A percentile compares a stretch with the other conserved stretches of the same genome.
Evolutionary conservation across 1,284 basidiomycete species (phyloP).

Genomic region (Jaminaea rosea): DNA sequence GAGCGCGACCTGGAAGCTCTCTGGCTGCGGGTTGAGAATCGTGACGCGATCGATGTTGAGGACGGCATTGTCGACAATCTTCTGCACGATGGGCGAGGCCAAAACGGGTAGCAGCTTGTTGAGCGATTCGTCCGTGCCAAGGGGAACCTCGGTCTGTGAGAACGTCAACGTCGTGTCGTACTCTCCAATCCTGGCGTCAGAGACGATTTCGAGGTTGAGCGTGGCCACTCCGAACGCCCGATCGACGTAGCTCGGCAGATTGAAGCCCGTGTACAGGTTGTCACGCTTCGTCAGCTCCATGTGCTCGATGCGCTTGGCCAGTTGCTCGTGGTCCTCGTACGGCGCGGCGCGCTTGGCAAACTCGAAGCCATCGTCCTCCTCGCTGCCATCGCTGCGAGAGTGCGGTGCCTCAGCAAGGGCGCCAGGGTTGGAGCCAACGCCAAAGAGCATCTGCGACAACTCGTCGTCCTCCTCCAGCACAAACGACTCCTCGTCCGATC

Average conservation of each 20-base stretch:
- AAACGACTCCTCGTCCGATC: conserved; percentile 10
- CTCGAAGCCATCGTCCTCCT: conserved; percentile 3
- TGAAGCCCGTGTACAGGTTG: conserved; percentile 54
- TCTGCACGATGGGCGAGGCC: conserved; percentile 70
- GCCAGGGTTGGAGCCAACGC: conserved; percentile 44
- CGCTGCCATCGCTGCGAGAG: conserved; percentile 18
- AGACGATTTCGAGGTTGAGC: conserved; percentile 58
- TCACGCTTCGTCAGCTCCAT: conserved; percentile 52
- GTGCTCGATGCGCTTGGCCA: neutral
- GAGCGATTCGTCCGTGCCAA: conserved; percentile 58
- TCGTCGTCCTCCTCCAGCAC: conserved; percentile 29
- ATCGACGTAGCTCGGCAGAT: conserved; percentile 61
- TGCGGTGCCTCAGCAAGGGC: conserved; percentile 30
- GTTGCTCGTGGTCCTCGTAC: neutral
- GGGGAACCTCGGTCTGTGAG: conserved; percentile 56
- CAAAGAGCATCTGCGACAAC: conserved; percentile 24
- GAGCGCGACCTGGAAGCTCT: conserved; percentile 58
- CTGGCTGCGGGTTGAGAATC: conserved; percentile 49
- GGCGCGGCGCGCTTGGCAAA: conserved; percentile 12
- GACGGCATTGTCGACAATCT: conserved; percentile 58
- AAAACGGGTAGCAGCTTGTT: conserved; percentile 63
- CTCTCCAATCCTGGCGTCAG: conserved; percentile 59
- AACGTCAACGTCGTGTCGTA: conserved; percentile 61
- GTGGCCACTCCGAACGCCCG: conserved; percentile 60
- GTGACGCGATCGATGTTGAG: conserved; percentile 47